Base-by-base conservation (phyloP, 73 alveolate genomes). In the Diophrys appendiculata region DNA sequence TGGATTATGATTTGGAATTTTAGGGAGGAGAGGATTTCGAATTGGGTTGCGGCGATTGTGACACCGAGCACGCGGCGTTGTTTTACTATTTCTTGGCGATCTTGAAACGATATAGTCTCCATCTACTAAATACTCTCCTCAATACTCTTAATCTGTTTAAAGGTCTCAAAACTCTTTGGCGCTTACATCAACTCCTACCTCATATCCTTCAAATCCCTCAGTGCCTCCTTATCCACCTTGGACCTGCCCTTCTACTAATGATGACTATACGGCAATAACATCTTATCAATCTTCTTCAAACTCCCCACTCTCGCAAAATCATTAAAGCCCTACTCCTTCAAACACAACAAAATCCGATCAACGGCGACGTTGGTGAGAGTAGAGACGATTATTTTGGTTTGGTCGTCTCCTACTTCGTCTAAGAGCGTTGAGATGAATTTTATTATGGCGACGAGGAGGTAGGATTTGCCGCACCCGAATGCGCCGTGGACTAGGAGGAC, bases 251-350 rank as follows among this genome's bases (percentile, higher is more conserved):
- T 24, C 73, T 65, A 23, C 82, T 56, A 2, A 33, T 79, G 89
- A 65, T 86, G 89, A 0, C 89, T 70, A 52, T 72, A 86, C n/a
- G 69, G 84, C 0, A 86, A 73, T 52, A 86, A 54, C 5, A 33
- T 32, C 52, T 86, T 86, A 60, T 86, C 72, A 1, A 86, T 86
- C 78, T 86, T 86, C 83, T 80, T 78, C 56, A 86, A 28, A 1
- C 86, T 69, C n/a, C 93, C 93, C n/a, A 86, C 93, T 72, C 93
- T 86, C 18, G 89, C 93, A 31, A 86, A 78, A 54, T 79, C 89
- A 14, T 72, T 76, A 73, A 64, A 86, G 23, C 78, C 89, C 1
- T 53, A 26, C 23, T 79, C 78, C 29, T 33, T 29, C 31, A 86
- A 74, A 69, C 54, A 27, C 29, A 79, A 75, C 29, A 86, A 72